Base-by-base conservation (phyloP, 2,329 filamentous ascomycete genomes). In the Aspergillus terreus region DNA sequence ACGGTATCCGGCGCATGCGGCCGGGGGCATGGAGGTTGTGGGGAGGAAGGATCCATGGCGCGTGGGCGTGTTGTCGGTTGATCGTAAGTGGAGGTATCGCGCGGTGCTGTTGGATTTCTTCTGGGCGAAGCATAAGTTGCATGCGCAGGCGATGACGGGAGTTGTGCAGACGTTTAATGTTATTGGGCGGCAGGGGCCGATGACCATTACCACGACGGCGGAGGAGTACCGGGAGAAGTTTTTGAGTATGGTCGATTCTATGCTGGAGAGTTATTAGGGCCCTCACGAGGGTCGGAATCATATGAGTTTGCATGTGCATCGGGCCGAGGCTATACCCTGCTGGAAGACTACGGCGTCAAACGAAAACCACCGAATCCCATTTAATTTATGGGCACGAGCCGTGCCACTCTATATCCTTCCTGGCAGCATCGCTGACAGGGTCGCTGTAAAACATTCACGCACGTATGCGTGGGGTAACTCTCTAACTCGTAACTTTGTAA, bases 61-160 rank as follows among this genome's bases (percentile, higher is more conserved):
- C 10, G 78, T 74, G 0, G 87, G 87, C 0, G 62, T 89, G 0
- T 58, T 69, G 0, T 86, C 84, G 9, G 73, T 77, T 0, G 83
- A 88, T 60, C 81, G 81, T 0, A 82, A 82, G 58, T 86, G 84
- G 76, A 73, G 84, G 11, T 90, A 88, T 61, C 79, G 86, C 2
- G 84, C 80, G 3, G 79, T 85, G 0, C 70, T 90, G 12, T 73
- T 90, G 32, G 87, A 90, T 67, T 90, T 91, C 70, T 89, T 90
- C 73, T 90, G 87, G 87, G 82, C 85, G 0, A 88, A 86, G 68
- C 85, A 89, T 67, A 86, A 85, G 58, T 60, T 84, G 0, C 84
- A 82, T 49, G 82, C 87, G 0, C 81, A 79, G 65, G 75, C 81
- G 1, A 81, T 90, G 79, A 88, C 86, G 0, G 78, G 80, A 0